Base-by-base conservation (phyloP, 2,329 filamentous ascomycete genomes). In the Coniochaeta sp. region DNA sequence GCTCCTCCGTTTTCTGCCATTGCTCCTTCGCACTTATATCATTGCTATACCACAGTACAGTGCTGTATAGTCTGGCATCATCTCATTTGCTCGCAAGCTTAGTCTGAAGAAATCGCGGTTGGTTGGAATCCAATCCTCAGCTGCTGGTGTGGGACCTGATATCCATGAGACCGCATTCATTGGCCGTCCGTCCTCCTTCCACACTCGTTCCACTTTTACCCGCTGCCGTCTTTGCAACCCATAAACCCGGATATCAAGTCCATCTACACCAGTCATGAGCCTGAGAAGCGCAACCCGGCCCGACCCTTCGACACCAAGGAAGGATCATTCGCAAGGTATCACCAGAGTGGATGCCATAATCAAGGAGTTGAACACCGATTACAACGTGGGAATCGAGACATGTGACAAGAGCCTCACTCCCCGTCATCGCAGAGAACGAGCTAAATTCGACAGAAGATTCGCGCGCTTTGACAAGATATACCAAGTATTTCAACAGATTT, bases 381-480 rank as follows among this genome's bases (percentile, higher is more conserved):
- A 71, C 55, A 64, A 63, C 17, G 59, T 73, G 1, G 70, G 65
- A 19, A 57, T 72, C n/a, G 34, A 57, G 4, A 42, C 70, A 1
- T 60, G 64, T 3, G 66, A 68, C 28, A 58, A 44, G 8, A 59
- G 17, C 14, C 61, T 66, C 22, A 67, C 65, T 8, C 68, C 67
- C 0, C 44, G 58, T 1, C 55, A 61, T 9, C 66, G 66, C 3
- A 63, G 61, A 32, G 36, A 65, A 22, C 59, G 61, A 2, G 64
- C 65, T 17, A 57, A 44, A 0, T 0, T 59, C 1, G 58, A 70
- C 38, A 58, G 62, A 1, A 44, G 60, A 10, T 66, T 63, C 26
- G 60, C 58, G 1, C 64, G 64, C 1, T 65, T 64, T 17, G 59
- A 65, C n/a, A 55, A 30, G 17, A 72, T 72, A 22, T 63, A 61